phyloP scores from a whole-genome alignment of 192 early-diverging fungal species.

The Blastocladiella britannica region DNA sequence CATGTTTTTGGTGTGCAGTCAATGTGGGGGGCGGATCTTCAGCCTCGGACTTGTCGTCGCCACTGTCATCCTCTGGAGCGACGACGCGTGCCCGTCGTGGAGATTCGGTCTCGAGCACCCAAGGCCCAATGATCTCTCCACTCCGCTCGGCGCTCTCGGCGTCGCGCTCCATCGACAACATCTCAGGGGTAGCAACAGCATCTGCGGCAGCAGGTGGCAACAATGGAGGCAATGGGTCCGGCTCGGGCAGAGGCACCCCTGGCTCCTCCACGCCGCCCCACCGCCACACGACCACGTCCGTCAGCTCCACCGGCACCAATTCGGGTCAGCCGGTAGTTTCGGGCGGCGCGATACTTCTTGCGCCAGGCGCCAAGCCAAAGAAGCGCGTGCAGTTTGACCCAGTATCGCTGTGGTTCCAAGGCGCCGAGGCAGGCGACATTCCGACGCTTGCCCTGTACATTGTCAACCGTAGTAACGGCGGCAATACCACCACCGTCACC shows the following conservation, averaged over 20 bases:
- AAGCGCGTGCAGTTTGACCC: not conserved
- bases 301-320: no score
- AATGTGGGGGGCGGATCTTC: slow-evolving; percentile 2
- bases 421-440: not conserved
- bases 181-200: no score
- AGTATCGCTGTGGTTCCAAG: not conserved
- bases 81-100: not conserved
- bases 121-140: no score
- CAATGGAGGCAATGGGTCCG: no score
- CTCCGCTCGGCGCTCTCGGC: no score
- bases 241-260: no score
- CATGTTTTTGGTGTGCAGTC: slow-evolving; percentile 9
- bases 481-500: slow-evolving; percentile 1
- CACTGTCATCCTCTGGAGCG: not conserved
- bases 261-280: no score
- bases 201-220: no score
- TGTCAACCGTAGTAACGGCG: not conserved
- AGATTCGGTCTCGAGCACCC: not conserved
- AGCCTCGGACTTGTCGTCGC: not conserved
- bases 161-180: not conserved
- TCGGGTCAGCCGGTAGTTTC: no score
- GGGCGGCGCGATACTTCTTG: not conserved
- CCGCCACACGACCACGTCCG: no score
- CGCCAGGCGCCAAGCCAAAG: not conserved
- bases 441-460: not conserved